Conservation (phyloP, 2,329 filamentous ascomycete species). For the Fonsecaea multimorphosa region DNA sequence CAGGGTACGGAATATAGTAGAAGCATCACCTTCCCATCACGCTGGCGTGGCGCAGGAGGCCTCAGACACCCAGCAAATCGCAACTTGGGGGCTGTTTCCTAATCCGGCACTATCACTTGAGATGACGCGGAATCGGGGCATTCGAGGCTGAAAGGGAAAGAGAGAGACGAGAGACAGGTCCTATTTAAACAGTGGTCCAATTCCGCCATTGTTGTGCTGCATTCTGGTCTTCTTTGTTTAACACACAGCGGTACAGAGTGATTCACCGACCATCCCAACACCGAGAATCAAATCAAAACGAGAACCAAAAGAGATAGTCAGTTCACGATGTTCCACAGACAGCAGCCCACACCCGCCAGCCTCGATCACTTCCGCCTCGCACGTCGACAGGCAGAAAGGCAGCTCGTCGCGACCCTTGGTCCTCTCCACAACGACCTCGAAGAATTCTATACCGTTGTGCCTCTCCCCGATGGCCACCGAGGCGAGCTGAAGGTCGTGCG, state of each 20-base stretch:
- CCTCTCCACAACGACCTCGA: constrained; percentile 7
- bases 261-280: not conserved
- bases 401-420: constrained; percentile 13
- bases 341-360: not conserved
- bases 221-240: not conserved
- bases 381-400: constrained; percentile 6
- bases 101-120: constrained; percentile 10
- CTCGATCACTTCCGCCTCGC: constrained; percentile 10
- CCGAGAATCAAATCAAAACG: not conserved
- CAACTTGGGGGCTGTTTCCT: not conserved
- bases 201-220: not conserved
- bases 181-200: not conserved
- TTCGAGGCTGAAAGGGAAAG: not conserved
- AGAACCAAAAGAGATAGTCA: too few relatives aligned
- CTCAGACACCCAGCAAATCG: not conserved
- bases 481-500: constrained; percentile 12
- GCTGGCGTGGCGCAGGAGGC: not conserved
- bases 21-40: not conserved
- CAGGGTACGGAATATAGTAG: not conserved
- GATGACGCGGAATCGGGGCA: constrained; percentile 1
- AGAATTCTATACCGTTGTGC: constrained; percentile 12
- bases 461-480: constrained; percentile 15
- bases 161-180: too few relatives aligned
- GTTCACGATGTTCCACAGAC: constrained; percentile 11
- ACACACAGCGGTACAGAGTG: not conserved